Conservation (phyloP, 2,329 filamentous ascomycete genomes). For the Grosmannia serpens region DNA sequence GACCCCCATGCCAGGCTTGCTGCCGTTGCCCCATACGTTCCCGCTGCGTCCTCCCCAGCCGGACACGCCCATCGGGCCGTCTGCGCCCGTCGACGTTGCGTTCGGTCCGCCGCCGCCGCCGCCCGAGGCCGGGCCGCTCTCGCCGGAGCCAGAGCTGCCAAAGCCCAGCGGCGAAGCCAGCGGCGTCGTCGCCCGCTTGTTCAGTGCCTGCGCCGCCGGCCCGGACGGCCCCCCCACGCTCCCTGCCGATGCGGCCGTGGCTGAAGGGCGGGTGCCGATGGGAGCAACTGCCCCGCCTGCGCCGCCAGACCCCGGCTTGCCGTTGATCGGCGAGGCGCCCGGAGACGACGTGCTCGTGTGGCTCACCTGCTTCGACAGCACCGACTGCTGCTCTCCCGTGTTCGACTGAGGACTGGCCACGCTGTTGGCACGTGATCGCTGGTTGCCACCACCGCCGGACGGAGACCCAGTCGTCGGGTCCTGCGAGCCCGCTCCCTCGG, state of each 20-base stretch:
- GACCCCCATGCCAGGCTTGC: conserved; percentile 68
- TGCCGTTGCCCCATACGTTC: conserved; percentile 69
- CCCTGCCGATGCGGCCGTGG: conserved; percentile 26
- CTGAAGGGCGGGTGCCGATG: conserved; percentile 78
- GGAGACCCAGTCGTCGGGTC: conserved; percentile 25
- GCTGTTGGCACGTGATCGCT: conserved; percentile 66
- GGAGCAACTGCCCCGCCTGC: conserved; percentile 61
- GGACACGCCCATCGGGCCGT: conserved; percentile 31
- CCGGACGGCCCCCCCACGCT: conserved; percentile 26
- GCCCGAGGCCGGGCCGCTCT: conserved; percentile 22
- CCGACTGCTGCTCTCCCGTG: conserved; percentile 38
- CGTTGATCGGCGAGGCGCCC: conserved; percentile 59
- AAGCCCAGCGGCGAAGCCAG: conserved; percentile 80
- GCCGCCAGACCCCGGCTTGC: conserved; percentile 38
- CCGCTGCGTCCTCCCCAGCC: conserved; percentile 72
- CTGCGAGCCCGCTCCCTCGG: conserved; percentile 13
- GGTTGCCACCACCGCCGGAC: conserved; percentile 36
- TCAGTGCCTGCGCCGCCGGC: conserved; percentile 47
- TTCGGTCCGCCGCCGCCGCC: conserved; percentile 41
- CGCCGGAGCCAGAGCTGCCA: conserved; percentile 29
- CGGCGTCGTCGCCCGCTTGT: conserved; percentile 79
- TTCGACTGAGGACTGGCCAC: conserved; percentile 72
- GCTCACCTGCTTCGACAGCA: conserved; percentile 56
- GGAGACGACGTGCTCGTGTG: conserved; percentile 82
- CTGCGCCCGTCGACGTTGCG: conserved; percentile 33